A percentile compares a stretch with the other conserved stretches of the same genome.
phyloP scores from a whole-genome alignment of 2,329 filamentous ascomycete genomes.

The Cladosporium sphaerospermum region DNA sequence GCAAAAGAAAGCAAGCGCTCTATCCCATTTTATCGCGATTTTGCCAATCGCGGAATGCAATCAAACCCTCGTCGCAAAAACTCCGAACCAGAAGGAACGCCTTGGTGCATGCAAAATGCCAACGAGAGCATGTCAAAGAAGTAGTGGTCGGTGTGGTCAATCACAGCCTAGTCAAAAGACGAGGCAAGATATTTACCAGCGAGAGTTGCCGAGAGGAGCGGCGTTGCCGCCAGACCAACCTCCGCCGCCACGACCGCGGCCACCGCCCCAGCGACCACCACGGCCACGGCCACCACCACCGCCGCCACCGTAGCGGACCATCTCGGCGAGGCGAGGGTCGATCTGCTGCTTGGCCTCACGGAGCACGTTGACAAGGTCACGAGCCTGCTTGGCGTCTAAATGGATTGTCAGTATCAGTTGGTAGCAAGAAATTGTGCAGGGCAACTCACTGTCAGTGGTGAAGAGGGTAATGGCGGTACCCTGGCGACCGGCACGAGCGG shows the following conservation, averaged over 20 bases:
- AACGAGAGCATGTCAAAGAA: background rate
- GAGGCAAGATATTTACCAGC: conserved; percentile 43
- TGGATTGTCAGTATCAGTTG: conserved; percentile 26
- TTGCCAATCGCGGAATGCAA: conserved; percentile 5
- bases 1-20: conserved; percentile 4
- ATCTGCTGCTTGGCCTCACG: conserved; percentile 97
- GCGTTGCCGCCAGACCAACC: conserved; percentile 53
- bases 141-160: background rate
- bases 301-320: conserved; percentile 85
- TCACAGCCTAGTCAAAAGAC: background rate
- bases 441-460: conserved; percentile 91
- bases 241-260: conserved; percentile 39
- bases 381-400: conserved; percentile 59
- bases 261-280: conserved; percentile 54
- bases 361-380: conserved; percentile 89
- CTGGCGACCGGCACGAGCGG: conserved; percentile 69
- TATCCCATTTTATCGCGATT: conserved; percentile 7
- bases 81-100: conserved; percentile 7
- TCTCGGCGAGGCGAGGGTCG: conserved; percentile 90
- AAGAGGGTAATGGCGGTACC: conserved; percentile 98
- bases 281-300: conserved; percentile 63
- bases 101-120: conserved; percentile 5
- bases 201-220: conserved; percentile 51
- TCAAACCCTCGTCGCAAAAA: conserved; percentile 1
- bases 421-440: conserved; percentile 16